phyloP scores from a whole-genome alignment of 176 grass and related monocot genomes.

The Carex parvula region DNA sequence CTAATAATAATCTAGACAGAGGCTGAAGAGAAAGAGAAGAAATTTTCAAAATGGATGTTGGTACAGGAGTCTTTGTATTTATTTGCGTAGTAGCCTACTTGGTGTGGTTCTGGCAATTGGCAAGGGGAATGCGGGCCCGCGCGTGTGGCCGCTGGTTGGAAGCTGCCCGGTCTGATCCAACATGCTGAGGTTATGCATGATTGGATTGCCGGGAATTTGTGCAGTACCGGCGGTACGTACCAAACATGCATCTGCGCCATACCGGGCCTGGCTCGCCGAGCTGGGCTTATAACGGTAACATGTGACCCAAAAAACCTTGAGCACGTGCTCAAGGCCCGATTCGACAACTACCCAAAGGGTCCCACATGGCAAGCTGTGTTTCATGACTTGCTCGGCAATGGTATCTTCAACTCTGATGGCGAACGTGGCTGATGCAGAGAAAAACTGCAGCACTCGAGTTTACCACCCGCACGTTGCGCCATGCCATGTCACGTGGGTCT shows the following conservation, averaged over 20 bases:
- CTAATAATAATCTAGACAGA: neutral
- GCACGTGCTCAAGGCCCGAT: constrained; percentile 77
- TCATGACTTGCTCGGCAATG: constrained; percentile 77
- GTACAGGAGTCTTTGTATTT: constrained; percentile 28
- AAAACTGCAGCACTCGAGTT: constrained; percentile 97
- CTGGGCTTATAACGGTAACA: constrained; percentile 69
- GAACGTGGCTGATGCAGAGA: constrained; percentile 80
- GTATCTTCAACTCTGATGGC: constrained; percentile 98
- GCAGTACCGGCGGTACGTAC: constrained; percentile 52
- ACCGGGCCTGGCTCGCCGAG: constrained; percentile 52
- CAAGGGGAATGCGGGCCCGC: constrained; percentile 45
- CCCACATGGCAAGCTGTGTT: constrained; percentile 92
- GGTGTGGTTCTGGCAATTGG: constrained; percentile 77
- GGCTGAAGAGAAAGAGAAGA: neutral
- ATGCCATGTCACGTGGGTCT: constrained; percentile 88
- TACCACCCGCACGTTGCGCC: constrained; percentile 79
- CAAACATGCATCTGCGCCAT: constrained; percentile 89
- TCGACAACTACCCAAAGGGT: constrained; percentile 98
- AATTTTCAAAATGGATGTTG: constrained; percentile 36
- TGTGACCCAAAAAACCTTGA: constrained; percentile 87
- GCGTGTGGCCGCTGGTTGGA: constrained; percentile 78
- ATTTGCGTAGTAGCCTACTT: constrained; percentile 44
- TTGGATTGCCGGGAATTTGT: constrained; percentile 84
- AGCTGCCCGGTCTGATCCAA: constrained; percentile 72
- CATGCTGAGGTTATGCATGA: constrained; percentile 90